Percentiles rank a stretch among this genome's conserved stretches.
phyloP scores from a whole-genome alignment of 2,329 filamentous ascomycete species.

The Xylariaceae sp. region DNA sequence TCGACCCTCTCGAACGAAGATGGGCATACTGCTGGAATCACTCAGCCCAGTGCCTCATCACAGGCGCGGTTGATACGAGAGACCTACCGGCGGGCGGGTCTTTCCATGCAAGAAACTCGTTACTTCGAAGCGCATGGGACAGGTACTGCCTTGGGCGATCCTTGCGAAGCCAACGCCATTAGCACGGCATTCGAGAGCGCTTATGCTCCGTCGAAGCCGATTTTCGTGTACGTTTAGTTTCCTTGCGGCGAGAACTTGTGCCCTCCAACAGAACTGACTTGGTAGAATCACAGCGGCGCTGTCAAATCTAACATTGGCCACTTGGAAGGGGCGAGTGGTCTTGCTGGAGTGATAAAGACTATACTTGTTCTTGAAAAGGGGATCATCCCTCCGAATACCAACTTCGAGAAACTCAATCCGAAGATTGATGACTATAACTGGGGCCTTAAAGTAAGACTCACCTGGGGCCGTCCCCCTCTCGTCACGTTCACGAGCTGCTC shows the following conservation, averaged over 20 bases:
- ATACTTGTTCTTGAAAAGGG: constrained; percentile 12
- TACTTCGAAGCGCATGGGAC: constrained; percentile 28
- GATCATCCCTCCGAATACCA: constrained; percentile 13
- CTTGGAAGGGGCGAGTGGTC: constrained; percentile 12
- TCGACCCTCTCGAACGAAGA: constrained; percentile 18
- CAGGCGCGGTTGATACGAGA: constrained; percentile 20
- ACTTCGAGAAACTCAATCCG: constrained; percentile 12
- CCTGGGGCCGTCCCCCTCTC: not conserved
- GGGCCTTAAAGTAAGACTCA: not conserved
- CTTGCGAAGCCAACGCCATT: constrained; percentile 34
- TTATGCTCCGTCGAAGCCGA: too few species aligned
- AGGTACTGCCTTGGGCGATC: constrained; percentile 35
- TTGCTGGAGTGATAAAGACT: constrained; percentile 14
- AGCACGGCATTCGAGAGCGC: too few species aligned
- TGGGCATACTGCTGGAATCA: constrained; percentile 13
- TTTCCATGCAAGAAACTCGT: constrained; percentile 5
- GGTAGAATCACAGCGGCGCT: too few species aligned
- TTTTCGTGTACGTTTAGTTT: too few species aligned
- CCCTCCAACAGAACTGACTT: too few species aligned
- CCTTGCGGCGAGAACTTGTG: too few species aligned
- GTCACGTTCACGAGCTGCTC: not conserved
- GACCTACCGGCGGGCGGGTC: constrained; percentile 14
- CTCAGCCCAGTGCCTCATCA: constrained; percentile 10
- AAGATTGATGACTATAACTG: constrained; percentile 8
- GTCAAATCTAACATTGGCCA: too few species aligned